Conservation (phyloP, 2,329 filamentous ascomycete genomes). For the Fusarium foetens region DNA sequence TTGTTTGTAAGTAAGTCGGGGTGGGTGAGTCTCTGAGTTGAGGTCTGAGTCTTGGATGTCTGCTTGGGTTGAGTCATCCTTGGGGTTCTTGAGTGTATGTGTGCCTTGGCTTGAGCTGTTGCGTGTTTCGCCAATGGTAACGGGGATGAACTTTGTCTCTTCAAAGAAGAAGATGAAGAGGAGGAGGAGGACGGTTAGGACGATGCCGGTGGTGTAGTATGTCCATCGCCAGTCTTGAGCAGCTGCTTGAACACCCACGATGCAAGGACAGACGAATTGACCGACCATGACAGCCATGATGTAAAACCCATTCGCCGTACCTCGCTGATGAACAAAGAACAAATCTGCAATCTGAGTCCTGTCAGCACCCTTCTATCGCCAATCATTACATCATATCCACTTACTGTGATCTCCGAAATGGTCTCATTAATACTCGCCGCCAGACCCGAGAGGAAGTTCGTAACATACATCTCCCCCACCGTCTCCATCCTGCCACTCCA, state of each 20-base stretch:
- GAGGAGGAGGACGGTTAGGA: slow-evolving; percentile 31
- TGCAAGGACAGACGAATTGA: slow-evolving; percentile 45
- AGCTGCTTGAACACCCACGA: slow-evolving; percentile 41
- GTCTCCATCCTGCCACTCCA: slow-evolving; percentile 16
- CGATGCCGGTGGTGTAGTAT: slow-evolving; percentile 39
- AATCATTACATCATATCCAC: too few relatives aligned
- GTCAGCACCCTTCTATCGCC: too few relatives aligned
- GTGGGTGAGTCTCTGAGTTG: background rate
- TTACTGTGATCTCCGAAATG: slow-evolving; percentile 50
- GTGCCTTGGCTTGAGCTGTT: background rate
- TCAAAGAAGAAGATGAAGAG: slow-evolving; percentile 42
- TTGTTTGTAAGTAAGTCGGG: background rate
- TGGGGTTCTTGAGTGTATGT: accelerated
- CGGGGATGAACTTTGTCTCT: slow-evolving; percentile 45
- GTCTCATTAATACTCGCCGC: slow-evolving; percentile 53
- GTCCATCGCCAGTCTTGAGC: slow-evolving; percentile 40
- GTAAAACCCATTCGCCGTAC: slow-evolving; percentile 47
- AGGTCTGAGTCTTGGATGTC: background rate
- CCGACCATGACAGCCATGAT: slow-evolving; percentile 47
- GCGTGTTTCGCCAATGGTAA: background rate
- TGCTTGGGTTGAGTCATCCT: background rate
- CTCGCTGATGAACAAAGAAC: slow-evolving; percentile 48
- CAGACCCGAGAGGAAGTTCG: slow-evolving; percentile 46
- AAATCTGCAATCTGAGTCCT: slow-evolving; percentile 34
- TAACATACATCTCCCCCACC: slow-evolving; percentile 38